Percentiles rank a stretch among this genome's conserved stretches.
Conservation (phyloP, 495 filamentous ascomycete species). For the Diplogelasinospora grovesii region DNA sequence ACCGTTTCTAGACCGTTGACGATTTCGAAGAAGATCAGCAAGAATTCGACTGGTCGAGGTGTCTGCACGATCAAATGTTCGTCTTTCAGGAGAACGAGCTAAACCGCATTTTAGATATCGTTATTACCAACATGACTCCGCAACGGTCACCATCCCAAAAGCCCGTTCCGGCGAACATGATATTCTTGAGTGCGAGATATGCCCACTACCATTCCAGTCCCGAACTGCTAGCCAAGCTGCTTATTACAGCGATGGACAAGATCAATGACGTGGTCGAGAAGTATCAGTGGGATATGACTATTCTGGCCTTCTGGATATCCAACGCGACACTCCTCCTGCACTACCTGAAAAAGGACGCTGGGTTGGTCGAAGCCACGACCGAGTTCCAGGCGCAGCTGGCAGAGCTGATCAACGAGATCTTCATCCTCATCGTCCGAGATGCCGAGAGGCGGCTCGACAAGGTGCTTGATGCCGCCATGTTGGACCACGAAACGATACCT, state of each 20-base stretch:
- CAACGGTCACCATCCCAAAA: constrained; percentile 94
- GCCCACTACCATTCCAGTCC: constrained; percentile 92
- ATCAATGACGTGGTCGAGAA: constrained; percentile 93
- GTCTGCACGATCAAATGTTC: constrained; percentile 98
- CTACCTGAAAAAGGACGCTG: constrained; percentile 91
- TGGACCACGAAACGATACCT: constrained; percentile 97
- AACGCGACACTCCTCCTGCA: constrained; percentile 93
- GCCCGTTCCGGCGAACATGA: constrained; percentile 91
- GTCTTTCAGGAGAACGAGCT: constrained; percentile 96
- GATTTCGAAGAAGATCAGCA: constrained; percentile 84
- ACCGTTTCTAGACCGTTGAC: constrained; percentile 55
- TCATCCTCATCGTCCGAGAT: constrained; percentile 95
- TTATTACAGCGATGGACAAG: constrained; percentile 85
- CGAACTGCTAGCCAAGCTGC: constrained; percentile 72
- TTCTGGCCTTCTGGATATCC: constrained; percentile 97
- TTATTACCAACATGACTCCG: constrained; percentile 97
- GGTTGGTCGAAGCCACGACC: constrained; percentile 71
- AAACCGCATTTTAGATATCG: constrained; percentile 81
- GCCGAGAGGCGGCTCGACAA: constrained; percentile 98
- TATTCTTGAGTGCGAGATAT: constrained; percentile 93
- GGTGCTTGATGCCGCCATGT: constrained; percentile 82
- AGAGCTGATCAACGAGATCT: constrained; percentile 96
- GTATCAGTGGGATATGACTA: constrained; percentile 99
- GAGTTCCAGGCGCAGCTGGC: constrained; percentile 90
- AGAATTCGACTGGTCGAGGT: constrained; percentile 96